Base-by-base conservation (phyloP, 2,329 filamentous ascomycete genomes). In the Aspergillus sergii region DNA sequence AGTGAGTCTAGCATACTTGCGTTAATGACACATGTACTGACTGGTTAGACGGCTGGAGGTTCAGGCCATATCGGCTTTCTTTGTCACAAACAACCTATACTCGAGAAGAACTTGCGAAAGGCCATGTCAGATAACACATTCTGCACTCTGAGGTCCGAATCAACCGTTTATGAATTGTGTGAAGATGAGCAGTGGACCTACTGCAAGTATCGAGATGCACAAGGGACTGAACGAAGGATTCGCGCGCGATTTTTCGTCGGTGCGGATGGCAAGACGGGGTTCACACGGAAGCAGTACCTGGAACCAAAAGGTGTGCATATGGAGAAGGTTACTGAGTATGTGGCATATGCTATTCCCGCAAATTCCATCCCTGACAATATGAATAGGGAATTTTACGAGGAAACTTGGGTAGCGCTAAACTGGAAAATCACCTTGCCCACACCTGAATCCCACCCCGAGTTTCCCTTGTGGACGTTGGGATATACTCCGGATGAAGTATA, bases 361-460 rank as follows among this genome's bases (percentile, higher is more conserved):
- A 16, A 8, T 28, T 10, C 65, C 70, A 19, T 54, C 65, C 14
- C 65, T 64, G 26, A 61, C 51, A 21, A 14, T 32, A 9, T 6
- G 46, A 14, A 12, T 21, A 72, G 69, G 28, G 59, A 60, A 2
- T 63, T 61, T 7, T 72, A 72, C 12, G 66, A 75, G 34, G 72
- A 75, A 46, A 75, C 71, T 0, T 85, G 83, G 83, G 78, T 85
- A 4, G 83, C 83, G 1, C 68, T 80, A 4, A 85, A 85, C 61
- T 76, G 80, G 65, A 70, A 80, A 28, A 74, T 85, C 28, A 71
- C 71, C 1, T 64, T 79, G 0, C 83, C 83, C 0, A 84, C 80
- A 0, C 76, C 73, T 7, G 66, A 81, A 32, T 78, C 80, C 0
- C 83, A 85, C 66, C 83, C 83, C 0, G 66, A 77, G 0, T 84